These are phyloP conservation scores for Amylostereum chailletii DNA, from an alignment of 1,284 basidiomycete species.

Conservation along the genomic window DNA sequence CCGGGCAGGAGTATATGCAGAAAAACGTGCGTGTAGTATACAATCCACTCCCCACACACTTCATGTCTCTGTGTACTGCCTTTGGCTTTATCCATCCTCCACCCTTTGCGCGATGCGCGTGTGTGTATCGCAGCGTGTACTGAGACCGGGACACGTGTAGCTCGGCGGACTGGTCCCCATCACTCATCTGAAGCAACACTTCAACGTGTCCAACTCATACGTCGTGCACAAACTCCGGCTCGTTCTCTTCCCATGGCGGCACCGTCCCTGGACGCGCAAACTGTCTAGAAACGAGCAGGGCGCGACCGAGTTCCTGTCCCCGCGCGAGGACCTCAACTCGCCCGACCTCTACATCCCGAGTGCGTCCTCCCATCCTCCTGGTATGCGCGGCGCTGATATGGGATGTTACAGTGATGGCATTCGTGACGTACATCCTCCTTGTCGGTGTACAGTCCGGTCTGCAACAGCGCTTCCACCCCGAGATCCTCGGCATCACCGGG, in stretches of 20 bases:
- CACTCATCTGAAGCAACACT: constrained; percentile 82
- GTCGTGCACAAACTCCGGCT: constrained; percentile 87
- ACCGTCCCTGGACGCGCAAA: constrained; percentile 74
- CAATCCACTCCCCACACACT: not conserved
- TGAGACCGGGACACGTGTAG: constrained; percentile 27
- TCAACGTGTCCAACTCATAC: constrained; percentile 96
- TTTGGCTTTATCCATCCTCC: no score
- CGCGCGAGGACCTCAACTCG: constrained; percentile 91
- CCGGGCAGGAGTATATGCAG: constrained; percentile 93
- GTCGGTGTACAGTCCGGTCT: constrained; percentile 82
- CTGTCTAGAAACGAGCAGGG: constrained; percentile 56
- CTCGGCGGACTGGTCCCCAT: constrained; percentile 75
- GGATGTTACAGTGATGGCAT: constrained; percentile 71
- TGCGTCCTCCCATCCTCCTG: constrained; percentile 28
- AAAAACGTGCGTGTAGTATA: constrained; percentile 63
- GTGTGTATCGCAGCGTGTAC: not conserved
- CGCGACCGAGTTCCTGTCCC: constrained; percentile 77
- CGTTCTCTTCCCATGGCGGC: constrained; percentile 94
- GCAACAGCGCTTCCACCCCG: constrained; percentile 80
- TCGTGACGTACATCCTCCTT: constrained; percentile 93
- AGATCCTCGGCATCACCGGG: constrained; percentile 81
- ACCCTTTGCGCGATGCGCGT: no score
- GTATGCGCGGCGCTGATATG: constrained; percentile 4
- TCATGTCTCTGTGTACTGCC: not conserved
- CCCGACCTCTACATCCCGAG: constrained; percentile 96